Evolutionary conservation across 2,329 filamentous ascomycete genomes (phyloP).

Genomic region (Trichoderma sp.): DNA sequence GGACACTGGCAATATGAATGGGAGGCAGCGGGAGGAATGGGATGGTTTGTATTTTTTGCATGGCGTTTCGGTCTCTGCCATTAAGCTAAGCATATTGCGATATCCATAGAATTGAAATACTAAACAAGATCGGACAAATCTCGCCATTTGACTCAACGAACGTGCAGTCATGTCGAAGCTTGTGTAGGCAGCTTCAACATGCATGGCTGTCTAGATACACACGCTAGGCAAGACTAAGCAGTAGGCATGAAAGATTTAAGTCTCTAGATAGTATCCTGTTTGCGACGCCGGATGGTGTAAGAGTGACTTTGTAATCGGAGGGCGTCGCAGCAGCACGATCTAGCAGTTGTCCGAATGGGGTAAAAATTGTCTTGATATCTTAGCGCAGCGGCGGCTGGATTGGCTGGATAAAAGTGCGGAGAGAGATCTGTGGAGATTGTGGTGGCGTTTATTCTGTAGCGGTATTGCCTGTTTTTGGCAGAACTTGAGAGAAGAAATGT

Average conservation of each 20-base stretch:
- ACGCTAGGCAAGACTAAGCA: background rate
- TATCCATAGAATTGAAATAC: background rate
- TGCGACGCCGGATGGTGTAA: background rate
- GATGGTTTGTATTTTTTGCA: background rate
- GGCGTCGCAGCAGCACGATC: background rate
- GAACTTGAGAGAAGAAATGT: background rate
- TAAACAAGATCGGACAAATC: background rate
- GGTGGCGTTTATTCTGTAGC: slow-evolving; percentile 7
- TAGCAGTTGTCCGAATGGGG: background rate
- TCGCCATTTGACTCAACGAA: background rate
- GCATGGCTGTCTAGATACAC: background rate
- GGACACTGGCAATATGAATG: background rate
- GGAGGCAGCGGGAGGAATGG: background rate
- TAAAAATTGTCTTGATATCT: background rate
- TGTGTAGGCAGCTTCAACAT: background rate
- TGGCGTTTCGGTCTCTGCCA: background rate
- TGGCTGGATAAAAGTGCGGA: slow-evolving; percentile 5
- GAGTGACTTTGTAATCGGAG: background rate
- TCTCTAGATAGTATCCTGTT: slow-evolving; percentile 7
- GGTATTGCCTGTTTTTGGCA: slow-evolving; percentile 21
- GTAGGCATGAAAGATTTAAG: background rate
- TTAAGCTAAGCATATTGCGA: background rate
- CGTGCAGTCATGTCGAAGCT: too few species aligned
- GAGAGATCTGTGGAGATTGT: slow-evolving; percentile 25
- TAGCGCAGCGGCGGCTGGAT: slow-evolving; percentile 7